Evolutionary conservation across 1,284 basidiomycete species (phyloP), one percentile per base, ranked within the genome.

Genomic region (Ganoderma boninense): DNA sequence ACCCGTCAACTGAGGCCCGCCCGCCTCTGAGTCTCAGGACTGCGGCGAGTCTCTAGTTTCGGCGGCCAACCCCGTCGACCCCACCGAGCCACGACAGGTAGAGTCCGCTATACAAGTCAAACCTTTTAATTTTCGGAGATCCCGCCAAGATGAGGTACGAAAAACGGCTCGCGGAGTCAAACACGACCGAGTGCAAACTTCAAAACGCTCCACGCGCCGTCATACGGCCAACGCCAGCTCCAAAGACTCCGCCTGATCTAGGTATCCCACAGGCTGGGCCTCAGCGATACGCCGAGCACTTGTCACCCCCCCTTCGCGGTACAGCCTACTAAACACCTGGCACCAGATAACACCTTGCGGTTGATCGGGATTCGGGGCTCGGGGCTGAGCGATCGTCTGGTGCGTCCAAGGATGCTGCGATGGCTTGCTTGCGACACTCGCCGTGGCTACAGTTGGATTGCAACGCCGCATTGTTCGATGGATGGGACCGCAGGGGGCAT

Each of bases 1-100:
- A n/a, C 60, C 20, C 46, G 63, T 71, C 65, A 68, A 74, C 65
- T 72, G 73, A 74, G 73, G 42, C 69, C 42, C 23, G 44, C 29
- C 54, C 73, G 70, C 69, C 61, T 43, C 62, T 70, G 65, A 49
- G 56, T 43, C 62, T 70, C 67, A 49, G 56, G 52, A 32, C 38
- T 18, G 38, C 38, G 64, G 64, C 42, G 26, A 57, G n/a, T 42
- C 64, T 18, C 42, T 20, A 57, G 13, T 42, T 54, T 18, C 40
- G 57, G 35, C 57, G 10, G 35, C 32, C 32, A 16, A 40, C 35
- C 11, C 57, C 35, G 57, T 60, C 38, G 57, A 60, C 11, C n/a
- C 60, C 38, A n/a, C 60, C 23, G 60, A 23, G n/a, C n/a, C 13
- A 38, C 60, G 6, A 42, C 23, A 62, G n/a, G 20, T 23, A 11